phyloP scores from a whole-genome alignment of 106 monocot species.

The Dendrobium catenatum region DNA sequence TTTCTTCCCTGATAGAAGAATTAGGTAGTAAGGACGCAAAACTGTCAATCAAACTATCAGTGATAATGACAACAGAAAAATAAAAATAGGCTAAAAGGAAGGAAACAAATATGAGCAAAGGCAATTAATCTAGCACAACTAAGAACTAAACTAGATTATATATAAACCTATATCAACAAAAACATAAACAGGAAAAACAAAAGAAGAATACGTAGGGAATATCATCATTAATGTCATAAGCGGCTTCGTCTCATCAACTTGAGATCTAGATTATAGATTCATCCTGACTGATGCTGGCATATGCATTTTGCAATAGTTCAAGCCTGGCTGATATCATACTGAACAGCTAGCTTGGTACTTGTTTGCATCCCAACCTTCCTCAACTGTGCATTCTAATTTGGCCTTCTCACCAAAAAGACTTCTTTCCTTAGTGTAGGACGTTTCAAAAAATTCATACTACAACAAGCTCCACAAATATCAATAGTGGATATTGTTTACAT shows the following conservation, averaged over 20 bases:
- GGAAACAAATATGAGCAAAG: neutral
- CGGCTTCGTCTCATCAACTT: neutral
- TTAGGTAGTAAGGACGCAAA: neutral
- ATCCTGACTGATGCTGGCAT: neutral
- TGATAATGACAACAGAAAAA: neutral
- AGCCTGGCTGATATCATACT: neutral
- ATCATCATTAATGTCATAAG: neutral
- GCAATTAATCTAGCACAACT: neutral
- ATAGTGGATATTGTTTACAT: neutral
- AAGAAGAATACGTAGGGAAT: neutral
- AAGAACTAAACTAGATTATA: neutral
- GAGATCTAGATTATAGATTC: neutral
- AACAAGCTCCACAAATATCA: neutral
- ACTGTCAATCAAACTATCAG: neutral
- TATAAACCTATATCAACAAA: neutral
- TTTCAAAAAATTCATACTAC: neutral
- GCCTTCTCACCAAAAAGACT: neutral
- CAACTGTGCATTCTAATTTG: neutral
- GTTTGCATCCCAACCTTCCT: neutral
- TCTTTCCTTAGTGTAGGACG: neutral
- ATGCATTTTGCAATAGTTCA: neutral
- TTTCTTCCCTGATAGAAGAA: conserved; percentile 6
- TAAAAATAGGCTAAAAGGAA: neutral
- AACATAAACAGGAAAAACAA: neutral
- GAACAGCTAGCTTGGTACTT: neutral